Evolutionary conservation across 179 eudicot genomes (phyloP), one percentile per base, ranked within the genome.

Genomic region (Drosera spatulata): DNA sequence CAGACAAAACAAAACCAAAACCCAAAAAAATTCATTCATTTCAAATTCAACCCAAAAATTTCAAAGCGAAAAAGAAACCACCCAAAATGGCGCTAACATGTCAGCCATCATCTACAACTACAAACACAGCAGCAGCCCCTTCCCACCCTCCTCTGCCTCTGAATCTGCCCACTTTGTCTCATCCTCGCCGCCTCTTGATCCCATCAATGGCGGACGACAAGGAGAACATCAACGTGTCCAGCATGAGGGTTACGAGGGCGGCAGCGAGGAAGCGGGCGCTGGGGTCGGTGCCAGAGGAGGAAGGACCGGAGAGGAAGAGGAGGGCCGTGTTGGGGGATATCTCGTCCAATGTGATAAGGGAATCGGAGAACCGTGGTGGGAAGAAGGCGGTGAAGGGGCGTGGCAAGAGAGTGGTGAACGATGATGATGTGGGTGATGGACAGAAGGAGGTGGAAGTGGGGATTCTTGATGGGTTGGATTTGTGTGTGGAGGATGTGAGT

Each of bases 191-290:
- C 41, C 55, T 48, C 52, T 22, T 22, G 3, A 5, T 8, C 11
- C 51, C 58, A 1, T 3, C 74, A 45, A 84, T 86, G 91, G 86
- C 85, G 14, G 79, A 80, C 40, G 70, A 80, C 69, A 95, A 88
- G 77, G 88, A 85, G 33, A 22, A 22, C 33, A 22, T 22, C 33
- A 22, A 22, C 33, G 33, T 22, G 33, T 22, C 33, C 64, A 70
- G 66, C 59, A 64, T 61, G 55, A 76, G 88, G 55, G 75, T 88
- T 14, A 91, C 96, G 0, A 71, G 96, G 45, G 63, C 82, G 43
- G 81, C 95, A 6, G 82, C 77, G 77, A 77, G 79, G 61, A 78
- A 84, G 44, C 84, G 82, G 0, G 77, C 77, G 5, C 85, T 69
- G 15, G 64, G 60, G 12, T 49, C 73, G 61, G 14, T 52, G 2